Conservation (phyloP, 2,329 filamentous ascomycete species). For the Pseudogymnoascus sp. region DNA sequence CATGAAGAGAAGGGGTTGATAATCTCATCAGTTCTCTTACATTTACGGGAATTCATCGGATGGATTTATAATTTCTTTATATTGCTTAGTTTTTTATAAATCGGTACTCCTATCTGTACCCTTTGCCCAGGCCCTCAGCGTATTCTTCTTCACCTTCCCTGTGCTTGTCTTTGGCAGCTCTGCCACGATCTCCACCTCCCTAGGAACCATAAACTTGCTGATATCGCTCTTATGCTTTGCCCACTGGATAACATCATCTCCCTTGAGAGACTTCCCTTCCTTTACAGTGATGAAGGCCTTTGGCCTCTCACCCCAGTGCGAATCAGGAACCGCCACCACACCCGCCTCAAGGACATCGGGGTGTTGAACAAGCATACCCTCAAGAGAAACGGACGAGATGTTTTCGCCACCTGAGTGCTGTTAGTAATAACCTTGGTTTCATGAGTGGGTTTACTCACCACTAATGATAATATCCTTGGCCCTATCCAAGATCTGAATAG, state of each 20-base stretch:
- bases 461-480: slow-evolving; percentile 98
- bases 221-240: slow-evolving; percentile 73
- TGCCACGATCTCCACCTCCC: slow-evolving; percentile 66
- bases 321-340: slow-evolving; percentile 78
- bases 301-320: slow-evolving; percentile 91
- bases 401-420: slow-evolving; percentile 72
- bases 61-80: slow-evolving; percentile 1
- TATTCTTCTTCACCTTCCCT: slow-evolving; percentile 93
- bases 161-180: slow-evolving; percentile 96
- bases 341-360: slow-evolving; percentile 85
- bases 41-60: neutral
- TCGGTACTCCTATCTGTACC: slow-evolving; percentile 32
- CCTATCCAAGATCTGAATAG: slow-evolving; percentile 84
- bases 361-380: slow-evolving; percentile 81
- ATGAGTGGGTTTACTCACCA: slow-evolving; percentile 41
- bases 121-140: slow-evolving; percentile 78
- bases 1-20: neutral
- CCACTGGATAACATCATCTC: slow-evolving; percentile 74
- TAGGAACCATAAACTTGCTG: slow-evolving; percentile 79
- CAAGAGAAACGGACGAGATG: slow-evolving; percentile 87
- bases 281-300: slow-evolving; percentile 87
- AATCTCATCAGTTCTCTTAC: neutral
- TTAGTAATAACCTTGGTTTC: slow-evolving; percentile 9
- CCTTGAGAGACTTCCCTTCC: slow-evolving; percentile 50
- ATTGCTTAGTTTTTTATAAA: neutral